These are phyloP conservation scores for Ogataea chonburiensis DNA, from an alignment of 805 yeast genomes.

Conservation along the genomic window DNA sequence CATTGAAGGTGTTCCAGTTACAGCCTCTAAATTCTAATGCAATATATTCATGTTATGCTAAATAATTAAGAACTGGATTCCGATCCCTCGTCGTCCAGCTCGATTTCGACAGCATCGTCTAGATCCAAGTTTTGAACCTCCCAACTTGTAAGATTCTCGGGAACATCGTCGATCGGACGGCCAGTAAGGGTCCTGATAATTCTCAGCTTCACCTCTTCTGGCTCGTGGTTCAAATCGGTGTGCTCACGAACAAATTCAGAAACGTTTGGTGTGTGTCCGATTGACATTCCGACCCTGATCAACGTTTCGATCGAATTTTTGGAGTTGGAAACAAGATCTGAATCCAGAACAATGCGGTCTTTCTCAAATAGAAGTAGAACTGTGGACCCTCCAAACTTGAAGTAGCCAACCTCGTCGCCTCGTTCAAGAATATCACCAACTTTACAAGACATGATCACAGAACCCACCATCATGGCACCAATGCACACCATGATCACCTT, in stretches of 20 bases:
- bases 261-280: conserved; percentile 66
- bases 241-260: conserved; percentile 47
- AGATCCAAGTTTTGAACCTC: conserved; percentile 31
- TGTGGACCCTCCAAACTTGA: conserved; percentile 96
- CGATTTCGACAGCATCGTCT: conserved; percentile 28
- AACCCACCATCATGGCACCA: conserved; percentile 99
- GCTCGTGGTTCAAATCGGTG: conserved; percentile 44
- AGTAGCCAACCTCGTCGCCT: conserved; percentile 88
- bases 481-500: conserved; percentile 73
- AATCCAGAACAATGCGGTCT: conserved; percentile 56
- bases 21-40: conserved; percentile 18
- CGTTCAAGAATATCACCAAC: conserved; percentile 58
- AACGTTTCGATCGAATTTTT: conserved; percentile 72
- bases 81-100: conserved; percentile 20
- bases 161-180: conserved; percentile 35
- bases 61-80: conserved; percentile 12
- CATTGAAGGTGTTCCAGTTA: conserved; percentile 51
- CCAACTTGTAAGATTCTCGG: conserved; percentile 27
- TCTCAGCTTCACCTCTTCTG: conserved; percentile 45
- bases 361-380: conserved; percentile 63
- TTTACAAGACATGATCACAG: conserved; percentile 68
- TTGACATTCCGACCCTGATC: conserved; percentile 85
- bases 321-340: conserved; percentile 72
- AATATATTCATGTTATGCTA: conserved; percentile 8
- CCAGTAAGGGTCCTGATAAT: conserved; percentile 61